These are phyloP conservation scores for Moesziomyces sp. DNA, from an alignment of 1,284 basidiomycete species.

Conservation along the genomic window DNA sequence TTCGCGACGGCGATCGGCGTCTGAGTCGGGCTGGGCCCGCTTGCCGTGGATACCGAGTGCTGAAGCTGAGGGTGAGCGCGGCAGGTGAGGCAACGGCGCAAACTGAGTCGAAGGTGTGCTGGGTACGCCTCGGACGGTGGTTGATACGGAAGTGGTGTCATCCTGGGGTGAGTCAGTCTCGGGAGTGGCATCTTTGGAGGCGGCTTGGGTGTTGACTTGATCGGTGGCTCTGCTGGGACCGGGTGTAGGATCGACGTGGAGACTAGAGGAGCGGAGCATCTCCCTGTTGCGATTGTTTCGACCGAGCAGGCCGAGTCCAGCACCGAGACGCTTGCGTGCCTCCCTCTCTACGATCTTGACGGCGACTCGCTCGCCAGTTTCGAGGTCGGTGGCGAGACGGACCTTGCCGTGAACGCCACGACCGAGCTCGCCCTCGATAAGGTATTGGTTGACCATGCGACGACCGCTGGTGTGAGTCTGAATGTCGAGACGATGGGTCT, in stretches of 20 bases:
- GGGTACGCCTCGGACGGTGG: constrained; percentile 26
- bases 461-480: constrained; percentile 62
- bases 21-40: constrained; percentile 34
- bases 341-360: constrained; percentile 67
- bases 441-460: constrained; percentile 67
- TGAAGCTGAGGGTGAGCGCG: constrained; percentile 29
- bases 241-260: constrained; percentile 9
- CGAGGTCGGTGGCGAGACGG: constrained; percentile 59
- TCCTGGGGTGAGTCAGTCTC: constrained; percentile 18
- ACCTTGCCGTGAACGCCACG: constrained; percentile 66
- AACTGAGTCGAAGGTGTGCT: constrained; percentile 30
- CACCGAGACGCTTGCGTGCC: constrained; percentile 58
- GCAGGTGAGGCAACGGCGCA: constrained; percentile 19
- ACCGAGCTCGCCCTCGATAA: constrained; percentile 65
- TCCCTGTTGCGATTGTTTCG: constrained; percentile 34
- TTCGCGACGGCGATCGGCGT: constrained; percentile 41
- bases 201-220: background rate
- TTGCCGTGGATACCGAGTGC: constrained; percentile 23
- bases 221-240: background rate
- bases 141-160: constrained; percentile 20
- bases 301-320: constrained; percentile 28
- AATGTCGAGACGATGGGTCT: constrained; percentile 60
- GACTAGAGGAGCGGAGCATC: constrained; percentile 2
- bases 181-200: background rate
- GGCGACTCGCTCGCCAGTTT: constrained; percentile 62